These are phyloP conservation scores for Phylloporus sp. DNA, from an alignment of 768 basidiomycete genomes.

Conservation along the genomic window DNA sequence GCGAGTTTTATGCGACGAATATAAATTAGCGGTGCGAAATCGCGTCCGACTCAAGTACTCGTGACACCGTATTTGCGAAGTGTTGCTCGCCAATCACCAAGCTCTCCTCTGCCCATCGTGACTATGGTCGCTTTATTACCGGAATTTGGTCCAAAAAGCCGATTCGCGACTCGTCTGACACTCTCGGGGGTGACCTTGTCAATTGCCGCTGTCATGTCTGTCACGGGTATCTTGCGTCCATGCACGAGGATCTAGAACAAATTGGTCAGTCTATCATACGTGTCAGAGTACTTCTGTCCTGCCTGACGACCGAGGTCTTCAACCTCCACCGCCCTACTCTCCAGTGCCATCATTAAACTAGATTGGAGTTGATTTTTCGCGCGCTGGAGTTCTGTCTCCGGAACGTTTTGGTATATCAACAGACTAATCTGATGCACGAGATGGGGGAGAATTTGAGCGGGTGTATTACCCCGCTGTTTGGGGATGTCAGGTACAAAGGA, in stretches of 20 bases:
- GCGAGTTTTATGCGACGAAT: neutral
- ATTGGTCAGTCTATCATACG: neutral
- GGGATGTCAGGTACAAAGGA: constrained; percentile 68
- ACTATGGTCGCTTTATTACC: constrained; percentile 73
- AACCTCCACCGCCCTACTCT: constrained; percentile 78
- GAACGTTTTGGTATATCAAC: constrained; percentile 65
- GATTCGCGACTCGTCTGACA: constrained; percentile 68
- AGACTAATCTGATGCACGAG: constrained; percentile 84
- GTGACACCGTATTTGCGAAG: constrained; percentile 70
- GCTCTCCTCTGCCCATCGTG: constrained; percentile 76
- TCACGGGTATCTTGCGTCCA: constrained; percentile 75
- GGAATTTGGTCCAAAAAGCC: constrained; percentile 64
- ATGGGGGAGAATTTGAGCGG: constrained; percentile 71
- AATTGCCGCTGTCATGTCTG: constrained; percentile 87
- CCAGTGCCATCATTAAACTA: constrained; percentile 89
- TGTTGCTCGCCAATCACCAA: constrained; percentile 58
- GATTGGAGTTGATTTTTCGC: constrained; percentile 96
- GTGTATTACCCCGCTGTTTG: constrained; percentile 54
- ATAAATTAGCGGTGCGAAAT: neutral
- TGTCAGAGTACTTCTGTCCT: constrained; percentile 5
- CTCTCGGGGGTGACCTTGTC: constrained; percentile 68
- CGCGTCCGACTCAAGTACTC: constrained; percentile 12
- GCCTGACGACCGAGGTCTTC: constrained; percentile 92
- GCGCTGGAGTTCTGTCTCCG: constrained; percentile 65
- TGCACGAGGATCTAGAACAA: constrained; percentile 70